Percentiles rank a stretch among this genome's conserved stretches.
Conservation (phyloP, 306 rosid genomes). For the Pyrus pyrifolia region DNA sequence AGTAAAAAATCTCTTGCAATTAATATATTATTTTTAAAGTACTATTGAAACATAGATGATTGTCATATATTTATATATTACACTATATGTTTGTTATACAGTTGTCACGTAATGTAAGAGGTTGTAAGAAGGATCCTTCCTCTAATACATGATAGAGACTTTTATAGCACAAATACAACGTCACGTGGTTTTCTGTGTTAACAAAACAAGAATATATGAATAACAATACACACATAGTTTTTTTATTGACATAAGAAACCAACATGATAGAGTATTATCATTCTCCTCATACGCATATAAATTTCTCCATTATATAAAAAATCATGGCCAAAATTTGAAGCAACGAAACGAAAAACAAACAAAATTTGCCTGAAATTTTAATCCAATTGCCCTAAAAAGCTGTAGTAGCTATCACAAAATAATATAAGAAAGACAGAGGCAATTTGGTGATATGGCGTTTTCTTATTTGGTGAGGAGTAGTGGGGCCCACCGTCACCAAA, state of each 20-base stretch:
- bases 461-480: constrained; percentile 16
- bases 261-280: background rate
- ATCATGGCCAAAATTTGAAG: background rate
- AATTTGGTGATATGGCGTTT: background rate
- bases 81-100: too few species aligned
- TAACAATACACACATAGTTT: background rate
- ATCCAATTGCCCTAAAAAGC: background rate
- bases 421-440: background rate
- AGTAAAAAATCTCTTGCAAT: too few species aligned
- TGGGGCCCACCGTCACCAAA: background rate
- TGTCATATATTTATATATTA: background rate
- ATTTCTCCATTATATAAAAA: background rate
- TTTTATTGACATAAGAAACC: too few species aligned
- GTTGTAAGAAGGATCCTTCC: background rate
- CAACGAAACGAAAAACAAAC: background rate
- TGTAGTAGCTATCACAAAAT: background rate
- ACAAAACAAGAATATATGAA: too few species aligned
- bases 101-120: background rate
- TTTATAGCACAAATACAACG: too few species aligned
- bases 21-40: too few species aligned
- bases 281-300: background rate
- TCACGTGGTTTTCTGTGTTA: too few species aligned
- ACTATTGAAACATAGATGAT: too few species aligned
- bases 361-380: background rate
- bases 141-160: background rate